These are phyloP conservation scores for Melanopsichium pennsylvanicum DNA, from an alignment of 1,284 basidiomycete genomes.

Conservation along the genomic window DNA sequence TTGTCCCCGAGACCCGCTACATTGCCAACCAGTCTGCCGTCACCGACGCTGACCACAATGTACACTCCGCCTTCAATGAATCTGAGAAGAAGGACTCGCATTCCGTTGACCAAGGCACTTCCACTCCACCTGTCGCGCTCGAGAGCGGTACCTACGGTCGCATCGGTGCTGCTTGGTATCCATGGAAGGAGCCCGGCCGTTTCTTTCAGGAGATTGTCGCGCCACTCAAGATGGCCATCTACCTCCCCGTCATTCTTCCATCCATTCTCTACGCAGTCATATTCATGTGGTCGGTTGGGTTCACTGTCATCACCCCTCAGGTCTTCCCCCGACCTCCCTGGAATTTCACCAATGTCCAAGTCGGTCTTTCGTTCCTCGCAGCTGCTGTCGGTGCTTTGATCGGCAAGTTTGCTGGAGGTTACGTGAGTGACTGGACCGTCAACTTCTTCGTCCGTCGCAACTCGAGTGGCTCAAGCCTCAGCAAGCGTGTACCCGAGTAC, in stretches of 20 bases:
- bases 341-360: constrained; percentile 55
- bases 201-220: constrained; percentile 52
- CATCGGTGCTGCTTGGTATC: constrained; percentile 62
- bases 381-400: constrained; percentile 62
- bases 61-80: constrained; percentile 4
- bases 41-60: background rate
- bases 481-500: constrained; percentile 65
- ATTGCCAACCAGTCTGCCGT: constrained; percentile 12
- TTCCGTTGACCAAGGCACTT: constrained; percentile 21
- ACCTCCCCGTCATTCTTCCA: constrained; percentile 46
- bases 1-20: constrained; percentile 66
- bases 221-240: constrained; percentile 55
- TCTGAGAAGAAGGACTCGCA: constrained; percentile 25
- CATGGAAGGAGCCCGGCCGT: constrained; percentile 60
- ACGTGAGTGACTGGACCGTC: constrained; percentile 60
- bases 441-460: constrained; percentile 53
- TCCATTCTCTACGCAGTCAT: constrained; percentile 65
- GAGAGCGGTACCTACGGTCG: constrained; percentile 35
- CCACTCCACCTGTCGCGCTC: constrained; percentile 21
- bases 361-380: constrained; percentile 65
- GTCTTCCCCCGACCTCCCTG: constrained; percentile 64
- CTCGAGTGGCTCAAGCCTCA: constrained; percentile 17
- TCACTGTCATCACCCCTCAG: constrained; percentile 64
- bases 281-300: constrained; percentile 65
- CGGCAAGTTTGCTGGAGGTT: constrained; percentile 65